Percentiles rank a stretch among this genome's conserved stretches.
Conservation (phyloP, 495 filamentous ascomycete species). For the Lichenothelia convexa region DNA sequence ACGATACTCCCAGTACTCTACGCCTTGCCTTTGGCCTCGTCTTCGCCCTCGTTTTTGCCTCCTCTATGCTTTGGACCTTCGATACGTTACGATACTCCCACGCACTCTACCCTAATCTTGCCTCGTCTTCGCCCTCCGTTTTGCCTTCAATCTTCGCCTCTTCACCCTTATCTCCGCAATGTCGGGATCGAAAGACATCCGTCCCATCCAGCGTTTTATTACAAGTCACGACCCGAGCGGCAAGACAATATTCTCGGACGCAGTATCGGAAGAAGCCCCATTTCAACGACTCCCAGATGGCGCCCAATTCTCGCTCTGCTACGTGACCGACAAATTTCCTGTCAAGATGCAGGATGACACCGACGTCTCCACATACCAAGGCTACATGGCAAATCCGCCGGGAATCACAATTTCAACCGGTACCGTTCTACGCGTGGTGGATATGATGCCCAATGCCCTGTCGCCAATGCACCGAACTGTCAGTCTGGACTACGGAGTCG, state of each 20-base stretch:
- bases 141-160: no score
- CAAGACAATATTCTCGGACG: slow-evolving; percentile 7
- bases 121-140: no score
- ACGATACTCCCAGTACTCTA: no score
- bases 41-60: no score
- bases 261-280: neutral
- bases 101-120: no score
- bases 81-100: no score
- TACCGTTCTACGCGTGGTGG: slow-evolving; percentile 40
- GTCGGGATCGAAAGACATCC: no score
- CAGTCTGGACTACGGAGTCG: slow-evolving; percentile 56
- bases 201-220: no score
- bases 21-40: no score
- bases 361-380: slow-evolving; percentile 27
- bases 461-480: slow-evolving; percentile 54
- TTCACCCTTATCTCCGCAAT: no score
- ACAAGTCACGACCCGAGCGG: slow-evolving; percentile 16
- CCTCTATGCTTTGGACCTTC: no score
- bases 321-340: slow-evolving; percentile 13
- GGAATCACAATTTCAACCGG: slow-evolving; percentile 25
- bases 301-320: slow-evolving; percentile 9
- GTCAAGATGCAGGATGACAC: slow-evolving; percentile 20
- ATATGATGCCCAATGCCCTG: slow-evolving; percentile 35
- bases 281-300: slow-evolving; percentile 1
- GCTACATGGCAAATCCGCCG: slow-evolving; percentile 11